A percentile compares a stretch with the other conserved stretches of the same genome.
Conservation (phyloP, 805 yeast genomes). For the Danielia oregonensis region DNA sequence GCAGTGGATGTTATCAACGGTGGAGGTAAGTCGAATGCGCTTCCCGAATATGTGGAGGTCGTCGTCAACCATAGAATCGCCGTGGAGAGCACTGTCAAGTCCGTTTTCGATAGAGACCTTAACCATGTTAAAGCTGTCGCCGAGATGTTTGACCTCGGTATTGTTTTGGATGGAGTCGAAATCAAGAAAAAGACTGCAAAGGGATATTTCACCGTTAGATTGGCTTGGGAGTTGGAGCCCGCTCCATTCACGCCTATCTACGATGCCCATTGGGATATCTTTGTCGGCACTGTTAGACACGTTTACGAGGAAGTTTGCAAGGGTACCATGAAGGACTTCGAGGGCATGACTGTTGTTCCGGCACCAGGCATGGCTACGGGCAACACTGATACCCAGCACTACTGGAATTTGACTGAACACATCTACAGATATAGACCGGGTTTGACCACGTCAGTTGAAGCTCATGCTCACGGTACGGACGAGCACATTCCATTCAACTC, state of each 20-base stretch:
- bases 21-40: conserved; percentile 71
- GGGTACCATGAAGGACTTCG: background rate
- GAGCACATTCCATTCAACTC: conserved; percentile 22
- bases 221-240: conserved; percentile 34
- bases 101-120: conserved; percentile 34
- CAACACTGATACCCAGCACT: conserved; percentile 56
- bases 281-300: conserved; percentile 41
- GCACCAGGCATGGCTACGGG: conserved; percentile 51
- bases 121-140: conserved; percentile 39
- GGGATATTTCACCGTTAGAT: conserved; percentile 38
- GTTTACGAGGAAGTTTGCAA: conserved; percentile 36
- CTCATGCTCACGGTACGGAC: conserved; percentile 27
- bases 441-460: conserved; percentile 7
- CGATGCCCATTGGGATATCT: conserved; percentile 32
- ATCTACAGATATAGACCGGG: conserved; percentile 45
- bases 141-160: conserved; percentile 41
- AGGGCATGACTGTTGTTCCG: conserved; percentile 20
- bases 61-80: conserved; percentile 60
- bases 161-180: conserved; percentile 30
- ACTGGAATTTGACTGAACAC: conserved; percentile 49
- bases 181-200: conserved; percentile 18
- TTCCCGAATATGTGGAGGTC: conserved; percentile 57
- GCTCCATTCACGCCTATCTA: conserved; percentile 37
- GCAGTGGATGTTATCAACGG: conserved; percentile 64
- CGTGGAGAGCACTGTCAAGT: conserved; percentile 46